Base-by-base conservation (phyloP, 495 filamentous ascomycete species). In the Thermothielavioides terrestris region DNA sequence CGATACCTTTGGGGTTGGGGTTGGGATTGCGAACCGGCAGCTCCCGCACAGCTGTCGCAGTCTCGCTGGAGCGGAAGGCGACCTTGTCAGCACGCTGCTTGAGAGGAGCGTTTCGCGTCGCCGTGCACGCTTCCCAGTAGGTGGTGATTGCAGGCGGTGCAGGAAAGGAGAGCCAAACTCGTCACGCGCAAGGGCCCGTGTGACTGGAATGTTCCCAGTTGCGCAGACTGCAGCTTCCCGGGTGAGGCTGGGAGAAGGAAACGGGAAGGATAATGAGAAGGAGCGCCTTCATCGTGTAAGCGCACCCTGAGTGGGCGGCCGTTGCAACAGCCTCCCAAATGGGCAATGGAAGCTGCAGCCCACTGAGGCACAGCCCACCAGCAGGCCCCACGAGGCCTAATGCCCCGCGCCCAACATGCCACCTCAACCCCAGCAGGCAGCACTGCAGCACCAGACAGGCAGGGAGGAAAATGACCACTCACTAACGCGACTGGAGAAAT, bases 1-100 rank as follows among this genome's bases (percentile, higher is more conserved):
- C 53, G 35, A 63, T 55, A 31, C 65, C 64, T n/a, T 45, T 54
- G 39, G 63, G 63, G 32, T 65, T 66, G 53, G 64, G 65, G 18
- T 45, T 54, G 39, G 63, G 63, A 28, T 65, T 66, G 53, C 64
- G 56, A 10, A 55, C 63, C 22, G 63, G 60, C 14, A 64, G 64
- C 39, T 67, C 50, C 46, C 60, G 64, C 10, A 62, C 59, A 20
- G 64, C 50, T 21, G 64, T 62, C n/a, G 61, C 52, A 8, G 52
- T 53, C 35, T 66, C 61, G 54, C 65, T 68, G 45, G 23, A 47
- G 37, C 39, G 30, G 9, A 9, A 21, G 23, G 40, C 0, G 34
- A 23, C 17, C 7, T 22, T 43, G 32, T 58, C 38, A 58, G 55
- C 30, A 45, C 14, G 31, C 30, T 10, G 25, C 36, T 48, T 26